Conservation (phyloP, 129 eudicot species). For the Rutidosis leptorrhynchoides region DNA sequence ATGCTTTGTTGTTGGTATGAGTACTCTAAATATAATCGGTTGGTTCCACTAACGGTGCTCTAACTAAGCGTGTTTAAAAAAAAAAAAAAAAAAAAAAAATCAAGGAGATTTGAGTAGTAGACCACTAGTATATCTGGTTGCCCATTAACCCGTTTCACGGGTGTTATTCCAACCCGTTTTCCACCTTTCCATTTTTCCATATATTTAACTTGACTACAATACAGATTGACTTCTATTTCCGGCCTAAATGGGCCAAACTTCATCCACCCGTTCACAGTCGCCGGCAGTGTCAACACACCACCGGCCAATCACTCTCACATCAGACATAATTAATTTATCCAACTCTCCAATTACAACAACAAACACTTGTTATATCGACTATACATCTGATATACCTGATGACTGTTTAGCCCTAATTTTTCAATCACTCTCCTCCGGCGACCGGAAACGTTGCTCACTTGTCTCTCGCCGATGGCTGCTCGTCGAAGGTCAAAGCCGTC, state of each 20-base stretch:
- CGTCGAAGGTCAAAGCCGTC: slow-evolving; percentile 74
- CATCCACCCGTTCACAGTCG: slow-evolving; percentile 35
- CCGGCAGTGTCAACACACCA: slow-evolving; percentile 35
- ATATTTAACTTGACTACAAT: neutral
- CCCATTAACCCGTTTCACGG: neutral
- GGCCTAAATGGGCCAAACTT: slow-evolving; percentile 44
- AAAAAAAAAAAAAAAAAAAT: no score
- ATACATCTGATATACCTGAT: slow-evolving; percentile 57
- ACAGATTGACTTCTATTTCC: neutral
- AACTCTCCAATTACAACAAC: slow-evolving; percentile 30
- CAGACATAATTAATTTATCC: neutral
- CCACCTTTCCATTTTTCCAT: neutral
- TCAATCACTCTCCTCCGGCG: slow-evolving; percentile 54
- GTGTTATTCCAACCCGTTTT: neutral
- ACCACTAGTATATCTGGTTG: no score
- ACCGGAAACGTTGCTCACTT: slow-evolving; percentile 62
- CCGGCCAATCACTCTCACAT: slow-evolving; percentile 17
- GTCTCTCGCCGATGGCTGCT: slow-evolving; percentile 60
- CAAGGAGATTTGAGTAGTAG: no score
- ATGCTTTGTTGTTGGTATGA: no score
- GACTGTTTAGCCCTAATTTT: slow-evolving; percentile 70
- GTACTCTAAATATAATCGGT: no score
- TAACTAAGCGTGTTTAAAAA: no score
- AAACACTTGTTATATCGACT: slow-evolving; percentile 37
- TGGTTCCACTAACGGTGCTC: no score